These are phyloP conservation scores for Hypoxylon sp. DNA, from an alignment of 2,329 filamentous ascomycete genomes.

Conservation along the genomic window DNA sequence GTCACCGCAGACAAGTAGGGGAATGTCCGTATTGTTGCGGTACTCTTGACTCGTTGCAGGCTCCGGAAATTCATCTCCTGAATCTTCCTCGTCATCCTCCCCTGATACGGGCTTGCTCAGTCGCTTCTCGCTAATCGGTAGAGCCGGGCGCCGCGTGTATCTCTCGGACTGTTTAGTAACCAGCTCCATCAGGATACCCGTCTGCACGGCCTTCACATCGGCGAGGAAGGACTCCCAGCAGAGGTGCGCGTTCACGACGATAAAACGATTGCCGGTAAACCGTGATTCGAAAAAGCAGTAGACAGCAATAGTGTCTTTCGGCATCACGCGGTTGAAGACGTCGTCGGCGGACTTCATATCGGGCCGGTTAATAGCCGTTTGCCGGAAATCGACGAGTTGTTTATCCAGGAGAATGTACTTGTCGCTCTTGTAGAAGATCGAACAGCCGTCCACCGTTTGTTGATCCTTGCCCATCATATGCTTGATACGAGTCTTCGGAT, in stretches of 20 bases:
- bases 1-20: slow-evolving; percentile 90
- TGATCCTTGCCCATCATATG: slow-evolving; percentile 93
- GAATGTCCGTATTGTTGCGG: slow-evolving; percentile 83
- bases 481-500: slow-evolving; percentile 86
- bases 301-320: slow-evolving; percentile 94
- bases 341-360: slow-evolving; percentile 98
- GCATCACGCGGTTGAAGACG: slow-evolving; percentile 98
- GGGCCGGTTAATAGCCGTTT: slow-evolving; percentile 89
- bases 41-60: slow-evolving; percentile 88
- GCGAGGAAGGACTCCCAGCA: slow-evolving; percentile 92
- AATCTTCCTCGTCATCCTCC: slow-evolving; percentile 55
- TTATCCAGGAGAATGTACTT: slow-evolving; percentile 96
- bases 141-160: slow-evolving; percentile 78
- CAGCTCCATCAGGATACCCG: slow-evolving; percentile 92
- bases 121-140: slow-evolving; percentile 77
- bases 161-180: slow-evolving; percentile 85
- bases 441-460: slow-evolving; percentile 91
- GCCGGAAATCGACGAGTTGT: slow-evolving; percentile 89
- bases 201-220: slow-evolving; percentile 97
- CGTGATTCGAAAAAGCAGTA: slow-evolving; percentile 93
- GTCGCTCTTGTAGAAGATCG: slow-evolving; percentile 94
- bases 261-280: slow-evolving; percentile 85
- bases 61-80: slow-evolving; percentile 64
- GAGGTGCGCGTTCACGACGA: slow-evolving; percentile 92
- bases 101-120: slow-evolving; percentile 56